Base-by-base conservation (phyloP, 306 rosid species). In the Citrullus amarus region DNA sequence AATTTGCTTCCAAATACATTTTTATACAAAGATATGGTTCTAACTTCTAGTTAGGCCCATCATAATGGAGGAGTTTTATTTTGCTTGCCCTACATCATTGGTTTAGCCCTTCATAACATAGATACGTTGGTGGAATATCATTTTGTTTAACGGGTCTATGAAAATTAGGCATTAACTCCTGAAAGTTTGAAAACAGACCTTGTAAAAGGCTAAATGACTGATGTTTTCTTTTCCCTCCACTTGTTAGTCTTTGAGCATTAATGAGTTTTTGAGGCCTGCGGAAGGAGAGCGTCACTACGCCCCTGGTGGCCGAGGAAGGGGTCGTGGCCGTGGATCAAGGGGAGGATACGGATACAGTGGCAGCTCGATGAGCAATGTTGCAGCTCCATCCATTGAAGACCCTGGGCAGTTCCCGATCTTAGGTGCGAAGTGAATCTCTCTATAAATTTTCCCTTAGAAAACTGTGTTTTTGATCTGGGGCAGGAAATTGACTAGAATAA, bases 381-480 rank as follows among this genome's bases (percentile, higher is more conserved):
- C 81, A 41, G 96, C 99, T 69, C 99, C 93, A 69, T 82, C 92
- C 1, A 95, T 95, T 69, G 89, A 84, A 80, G 99, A 95, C 79
- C 97, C 91, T 13, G 91, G 91, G 69, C 99, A 95, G 65, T 95
- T 95, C 89, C 99, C 99, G 77, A 87, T 97, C 80, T 87, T 95
- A 84, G 91, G 97, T 81, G 97, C 86, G 82, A 92, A 92, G 93
- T 95, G 96, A 95, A 85, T 39, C 73, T 67, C 77, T 63, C 80
- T 68, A 85, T 14, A 28, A 75, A 80, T 25, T 39, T 74, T 44
- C 82, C 67, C 69, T 72, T 56, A 46, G 6, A 79, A 53, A 53
- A 75, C 59, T 79, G 25, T 62, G 84, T 50, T 69, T 83, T 58
- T 84, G 5, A 54, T 81, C 73, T 81, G 73, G 56, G 81, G 82